Percentiles rank a stretch among this genome's conserved stretches.
Evolutionary conservation across 2,329 filamentous ascomycete species (phyloP).

Genomic region (Phaeosphaeriaceae sp.): DNA sequence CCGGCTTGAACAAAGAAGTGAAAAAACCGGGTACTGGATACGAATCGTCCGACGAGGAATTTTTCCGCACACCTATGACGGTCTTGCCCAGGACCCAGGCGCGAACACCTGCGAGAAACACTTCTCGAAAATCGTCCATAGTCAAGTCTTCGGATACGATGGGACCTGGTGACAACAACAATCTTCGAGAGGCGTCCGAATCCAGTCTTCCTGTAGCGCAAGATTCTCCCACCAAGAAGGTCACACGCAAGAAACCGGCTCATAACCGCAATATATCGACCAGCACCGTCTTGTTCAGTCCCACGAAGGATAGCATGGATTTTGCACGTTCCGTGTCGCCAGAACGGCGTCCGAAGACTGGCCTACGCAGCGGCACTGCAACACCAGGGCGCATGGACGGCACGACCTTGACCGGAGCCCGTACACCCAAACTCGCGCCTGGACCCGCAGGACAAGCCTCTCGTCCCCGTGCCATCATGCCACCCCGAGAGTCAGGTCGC

Average conservation of each 20-base stretch:
- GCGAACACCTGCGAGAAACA: conserved; percentile 26
- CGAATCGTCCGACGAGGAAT: conserved; percentile 51
- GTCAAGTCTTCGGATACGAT: not conserved
- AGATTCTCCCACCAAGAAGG: conserved; percentile 38
- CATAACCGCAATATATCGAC: conserved; percentile 81
- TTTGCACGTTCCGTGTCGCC: conserved; percentile 44
- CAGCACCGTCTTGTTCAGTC: conserved; percentile 85
- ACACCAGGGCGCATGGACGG: conserved; percentile 41
- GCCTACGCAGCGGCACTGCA: conserved; percentile 42
- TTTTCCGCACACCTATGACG: conserved; percentile 54
- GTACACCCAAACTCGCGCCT: conserved; percentile 53
- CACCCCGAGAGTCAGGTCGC: conserved; percentile 63
- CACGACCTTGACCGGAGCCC: conserved; percentile 36
- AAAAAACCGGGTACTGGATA: conserved; percentile 31
- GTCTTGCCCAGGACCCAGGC: conserved; percentile 36
- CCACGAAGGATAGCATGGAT: conserved; percentile 55
- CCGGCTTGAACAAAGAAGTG: conserved; percentile 36
- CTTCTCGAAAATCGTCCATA: conserved; percentile 19
- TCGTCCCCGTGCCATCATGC: conserved; percentile 41
- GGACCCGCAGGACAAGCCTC: conserved; percentile 35
- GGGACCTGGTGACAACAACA: not conserved
- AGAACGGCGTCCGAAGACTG: conserved; percentile 35
- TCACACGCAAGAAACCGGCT: conserved; percentile 34
- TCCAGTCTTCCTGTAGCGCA: conserved; percentile 43
- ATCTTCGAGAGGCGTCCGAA: conserved; percentile 25